Base-by-base conservation (phyloP, 2,329 filamentous ascomycete species). In the Thielaviopsis populi region DNA sequence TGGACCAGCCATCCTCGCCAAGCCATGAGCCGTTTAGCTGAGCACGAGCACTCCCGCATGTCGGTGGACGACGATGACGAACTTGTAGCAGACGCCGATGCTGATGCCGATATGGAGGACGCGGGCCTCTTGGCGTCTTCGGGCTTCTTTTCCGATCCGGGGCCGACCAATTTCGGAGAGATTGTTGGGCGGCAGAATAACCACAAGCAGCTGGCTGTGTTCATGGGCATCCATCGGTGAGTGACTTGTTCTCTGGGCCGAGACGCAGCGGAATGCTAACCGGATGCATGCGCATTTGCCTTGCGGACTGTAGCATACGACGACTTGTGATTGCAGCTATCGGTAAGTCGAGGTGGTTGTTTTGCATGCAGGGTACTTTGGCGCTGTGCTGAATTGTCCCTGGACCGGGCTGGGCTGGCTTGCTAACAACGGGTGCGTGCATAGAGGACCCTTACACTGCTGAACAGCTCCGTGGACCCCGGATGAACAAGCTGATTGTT, bases 401-500 rank as follows among this genome's bases (percentile, higher is more conserved):
- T 10, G 30, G 24, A 37, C 13, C 27, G 27, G 30, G 24, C 15
- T 37, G 1, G 30, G n/a, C n/a, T n/a, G n/a, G n/a, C n/a, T 8
- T 56, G 19, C 33, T 58, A 43, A 62, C 19, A 61, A 50, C 33
- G 5, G 17, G 24, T 58, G 33, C 27, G 30, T 54, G 24, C n/a
- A 41, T 58, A 73, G 72, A 74, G 66, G 73, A 74, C 42, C 70
- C 71, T 0, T 74, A 73, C 66, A 73, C 73, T 0, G 67, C 81
- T 61, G 82, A 86, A 46, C 83, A 87, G 70, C 74, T 87, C n/a
- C 79, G 80, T 68, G 81, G 82, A 66, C 83, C 83, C 3, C 78
- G 83, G 22, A 83, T 87, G 77, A 86, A 86, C 69, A 76, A 79
- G 40, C 73, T 82, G 11, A 78, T 87, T 54, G 81, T 87, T 3